These are phyloP conservation scores for Ramalina intermedia DNA, from an alignment of 495 filamentous ascomycete genomes.

Conservation along the genomic window DNA sequence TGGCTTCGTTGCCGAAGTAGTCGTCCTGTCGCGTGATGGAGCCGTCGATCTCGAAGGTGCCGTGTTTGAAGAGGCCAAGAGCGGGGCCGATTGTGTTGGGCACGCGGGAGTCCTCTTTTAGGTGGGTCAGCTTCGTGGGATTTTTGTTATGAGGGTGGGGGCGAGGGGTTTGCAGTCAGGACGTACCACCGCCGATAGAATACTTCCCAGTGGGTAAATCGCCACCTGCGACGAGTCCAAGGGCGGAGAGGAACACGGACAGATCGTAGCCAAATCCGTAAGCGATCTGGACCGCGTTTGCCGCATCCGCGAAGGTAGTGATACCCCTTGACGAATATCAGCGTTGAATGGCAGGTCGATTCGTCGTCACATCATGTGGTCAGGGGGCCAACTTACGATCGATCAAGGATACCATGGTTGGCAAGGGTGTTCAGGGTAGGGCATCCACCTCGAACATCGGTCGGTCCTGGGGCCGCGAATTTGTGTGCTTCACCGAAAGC, in stretches of 20 bases:
- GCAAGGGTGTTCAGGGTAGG: constrained; percentile 35
- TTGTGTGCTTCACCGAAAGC: constrained; percentile 4
- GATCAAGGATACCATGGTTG: constrained; percentile 29
- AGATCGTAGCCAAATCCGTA: constrained; percentile 15
- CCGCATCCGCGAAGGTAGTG: constrained; percentile 15
- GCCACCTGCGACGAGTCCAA: constrained; percentile 15
- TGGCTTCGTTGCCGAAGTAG: constrained; percentile 16
- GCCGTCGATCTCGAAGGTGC: constrained; percentile 15
- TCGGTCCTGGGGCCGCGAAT: constrained; percentile 9
- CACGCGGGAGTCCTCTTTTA: constrained; percentile 4
- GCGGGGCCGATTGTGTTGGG: constrained; percentile 15
- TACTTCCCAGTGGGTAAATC: constrained; percentile 16
- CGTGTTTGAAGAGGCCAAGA: constrained; percentile 14
- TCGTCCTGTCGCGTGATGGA: constrained; percentile 16
- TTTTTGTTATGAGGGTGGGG: no score
- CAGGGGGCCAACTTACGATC: no score
- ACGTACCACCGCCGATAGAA: constrained; percentile 10
- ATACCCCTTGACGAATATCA: constrained; percentile 29
- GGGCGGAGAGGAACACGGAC: constrained; percentile 11
- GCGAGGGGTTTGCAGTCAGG: no score
- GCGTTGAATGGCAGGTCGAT: no score
- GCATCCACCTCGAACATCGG: constrained; percentile 24
- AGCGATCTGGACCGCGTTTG: constrained; percentile 15
- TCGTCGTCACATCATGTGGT: no score
- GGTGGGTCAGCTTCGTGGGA: no score